Evolutionary conservation across 2,329 filamentous ascomycete genomes (phyloP).

Genomic region (Clarireedia monteithiana): DNA sequence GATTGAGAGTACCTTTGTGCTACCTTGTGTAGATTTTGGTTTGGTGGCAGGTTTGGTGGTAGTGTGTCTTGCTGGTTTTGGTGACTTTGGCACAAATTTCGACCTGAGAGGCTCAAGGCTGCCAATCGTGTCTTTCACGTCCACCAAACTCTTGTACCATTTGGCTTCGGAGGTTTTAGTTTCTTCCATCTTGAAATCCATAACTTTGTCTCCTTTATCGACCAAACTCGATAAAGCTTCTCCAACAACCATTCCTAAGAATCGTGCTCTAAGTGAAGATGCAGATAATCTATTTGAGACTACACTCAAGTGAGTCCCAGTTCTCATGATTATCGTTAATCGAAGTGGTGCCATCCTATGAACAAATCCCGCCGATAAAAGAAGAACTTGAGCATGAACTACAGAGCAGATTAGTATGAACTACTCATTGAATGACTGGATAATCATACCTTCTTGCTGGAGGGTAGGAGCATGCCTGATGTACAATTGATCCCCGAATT

Average conservation of each 20-base stretch:
- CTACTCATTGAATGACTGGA: constrained; percentile 3
- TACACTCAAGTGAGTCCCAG: constrained; percentile 63
- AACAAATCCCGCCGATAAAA: constrained; percentile 71
- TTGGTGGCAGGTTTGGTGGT: constrained; percentile 26
- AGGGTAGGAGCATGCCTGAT: constrained; percentile 78
- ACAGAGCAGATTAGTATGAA: constrained; percentile 16
- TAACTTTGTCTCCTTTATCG: constrained; percentile 60
- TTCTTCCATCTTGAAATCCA: constrained; percentile 82
- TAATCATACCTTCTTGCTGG: constrained; percentile 70
- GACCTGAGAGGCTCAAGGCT: constrained; percentile 41
- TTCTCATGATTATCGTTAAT: constrained; percentile 61
- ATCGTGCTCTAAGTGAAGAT: constrained; percentile 65
- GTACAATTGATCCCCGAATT: constrained; percentile 81
- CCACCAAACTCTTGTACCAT: constrained; percentile 64
- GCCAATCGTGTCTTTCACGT: constrained; percentile 56
- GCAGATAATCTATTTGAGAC: constrained; percentile 81
- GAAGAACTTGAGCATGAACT: constrained; percentile 74
- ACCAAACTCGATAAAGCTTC: constrained; percentile 54
- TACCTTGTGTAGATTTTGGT: constrained; percentile 23
- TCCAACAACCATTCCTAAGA: constrained; percentile 83
- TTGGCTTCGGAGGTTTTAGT: constrained; percentile 62
- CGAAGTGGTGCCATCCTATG: constrained; percentile 58
- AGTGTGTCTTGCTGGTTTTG: constrained; percentile 12
- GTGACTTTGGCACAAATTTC: constrained; percentile 13
- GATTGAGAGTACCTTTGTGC: constrained; percentile 41